Evolutionary conservation across 441 rosid species (phyloP).

Genomic region (Gossypium gossypioides): DNA sequence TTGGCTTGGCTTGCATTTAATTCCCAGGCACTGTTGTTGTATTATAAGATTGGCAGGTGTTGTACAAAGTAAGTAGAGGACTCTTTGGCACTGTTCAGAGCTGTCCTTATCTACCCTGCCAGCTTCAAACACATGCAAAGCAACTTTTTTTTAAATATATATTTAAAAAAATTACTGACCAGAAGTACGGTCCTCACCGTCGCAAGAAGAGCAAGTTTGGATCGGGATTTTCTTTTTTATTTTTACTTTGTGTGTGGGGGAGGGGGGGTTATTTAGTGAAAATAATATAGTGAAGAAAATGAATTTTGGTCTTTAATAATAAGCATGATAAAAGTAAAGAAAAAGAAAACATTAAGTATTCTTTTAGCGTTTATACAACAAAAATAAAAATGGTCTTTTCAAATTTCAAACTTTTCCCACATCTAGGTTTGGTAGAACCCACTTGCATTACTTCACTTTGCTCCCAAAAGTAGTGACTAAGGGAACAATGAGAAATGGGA

Average conservation of each 20-base stretch:
- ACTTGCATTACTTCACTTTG: conserved; percentile 6
- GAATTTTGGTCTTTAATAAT: too few relatives aligned
- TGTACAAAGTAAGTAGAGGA: conserved; percentile 23
- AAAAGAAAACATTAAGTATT: too few relatives aligned
- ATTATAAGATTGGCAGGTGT: conserved; percentile 27
- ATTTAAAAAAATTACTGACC: neutral
- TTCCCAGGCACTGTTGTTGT: conserved; percentile 28
- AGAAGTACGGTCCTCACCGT: conserved; percentile 9
- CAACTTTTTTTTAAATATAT: conserved; percentile 9
- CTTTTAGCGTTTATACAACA: too few relatives aligned
- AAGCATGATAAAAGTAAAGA: too few relatives aligned
- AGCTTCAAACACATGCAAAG: conserved; percentile 36
- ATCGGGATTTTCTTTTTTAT: neutral
- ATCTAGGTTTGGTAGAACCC: conserved; percentile 5
- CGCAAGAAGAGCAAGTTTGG: neutral
- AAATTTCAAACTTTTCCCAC: neutral
- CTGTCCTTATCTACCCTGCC: conserved; percentile 23
- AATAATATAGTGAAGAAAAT: too few relatives aligned
- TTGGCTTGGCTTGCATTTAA: conserved; percentile 19
- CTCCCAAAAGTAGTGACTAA: conserved; percentile 16
- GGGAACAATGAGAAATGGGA: neutral
- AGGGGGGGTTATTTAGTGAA: too few relatives aligned
- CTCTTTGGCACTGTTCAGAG: conserved; percentile 16
- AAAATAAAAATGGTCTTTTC: too few relatives aligned
- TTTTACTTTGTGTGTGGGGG: neutral